A percentile compares a stretch with the other conserved stretches of the same genome.
Evolutionary conservation across 345 rosid species (phyloP).

Genomic region (Salix brachista): DNA sequence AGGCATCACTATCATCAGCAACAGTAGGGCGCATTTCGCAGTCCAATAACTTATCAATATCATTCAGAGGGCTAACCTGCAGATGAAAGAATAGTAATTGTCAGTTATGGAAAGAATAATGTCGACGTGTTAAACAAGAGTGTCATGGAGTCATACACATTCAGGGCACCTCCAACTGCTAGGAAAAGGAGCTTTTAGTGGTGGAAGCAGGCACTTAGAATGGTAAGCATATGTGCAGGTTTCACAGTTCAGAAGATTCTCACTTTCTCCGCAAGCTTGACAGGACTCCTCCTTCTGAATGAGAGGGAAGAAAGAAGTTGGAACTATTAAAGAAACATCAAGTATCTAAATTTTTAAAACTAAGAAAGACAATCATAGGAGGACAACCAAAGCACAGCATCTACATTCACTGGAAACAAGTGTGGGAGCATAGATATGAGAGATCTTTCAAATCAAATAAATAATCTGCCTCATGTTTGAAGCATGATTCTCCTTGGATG

Average conservation of each 20-base stretch:
- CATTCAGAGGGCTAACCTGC: constrained; percentile 95
- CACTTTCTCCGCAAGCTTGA: constrained; percentile 85
- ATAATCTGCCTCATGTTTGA: not conserved
- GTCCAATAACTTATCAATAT: constrained; percentile 90
- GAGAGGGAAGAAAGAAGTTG: constrained; percentile 12
- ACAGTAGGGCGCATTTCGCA: constrained; percentile 91
- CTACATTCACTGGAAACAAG: not conserved
- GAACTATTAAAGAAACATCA: not conserved
- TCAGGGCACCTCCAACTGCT: constrained; percentile 96
- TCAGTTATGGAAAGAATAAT: constrained; percentile 17
- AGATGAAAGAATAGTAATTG: constrained; percentile 21
- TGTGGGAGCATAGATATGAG: not conserved
- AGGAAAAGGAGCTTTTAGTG: constrained; percentile 63
- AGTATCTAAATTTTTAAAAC: not conserved
- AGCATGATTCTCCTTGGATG: not conserved
- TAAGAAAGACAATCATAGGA: constrained; percentile 1
- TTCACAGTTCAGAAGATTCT: constrained; percentile 69
- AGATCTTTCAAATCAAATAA: not conserved
- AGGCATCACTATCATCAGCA: constrained; percentile 60
- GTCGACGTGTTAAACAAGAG: not conserved
- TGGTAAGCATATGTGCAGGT: constrained; percentile 88
- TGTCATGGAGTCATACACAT: constrained; percentile 51
- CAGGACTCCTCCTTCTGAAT: constrained; percentile 64
- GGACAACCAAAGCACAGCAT: not conserved
- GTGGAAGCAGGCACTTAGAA: constrained; percentile 77